Evolutionary conservation across 2,329 filamentous ascomycete genomes (phyloP), one percentile per base, ranked within the genome.

Genomic region (Ramularia endophylla): DNA sequence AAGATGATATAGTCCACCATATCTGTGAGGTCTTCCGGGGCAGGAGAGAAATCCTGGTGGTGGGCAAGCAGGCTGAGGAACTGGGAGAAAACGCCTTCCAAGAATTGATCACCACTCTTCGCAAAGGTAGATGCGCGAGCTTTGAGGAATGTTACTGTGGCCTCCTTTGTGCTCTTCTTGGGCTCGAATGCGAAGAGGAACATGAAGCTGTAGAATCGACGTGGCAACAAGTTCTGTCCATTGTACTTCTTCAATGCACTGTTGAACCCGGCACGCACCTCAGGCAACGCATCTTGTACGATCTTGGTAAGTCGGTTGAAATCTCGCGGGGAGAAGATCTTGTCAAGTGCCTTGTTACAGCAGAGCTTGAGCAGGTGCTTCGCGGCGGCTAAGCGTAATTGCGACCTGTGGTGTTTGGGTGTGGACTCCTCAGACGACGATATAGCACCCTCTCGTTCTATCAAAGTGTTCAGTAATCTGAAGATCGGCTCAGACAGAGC

Each of bases 171-270:
- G 12, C 78, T 75, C n/a, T 68, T 61, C 27, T 80, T 76, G 0
- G 90, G 92, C 65, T 98, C 92, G 60, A 92, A 95, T 1, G 92
- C 90, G 22, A 88, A 83, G 31, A 97, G 69, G 68, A 95, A 97
- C 5, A 94, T 74, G 29, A 95, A 82, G 0, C 87, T 85, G 63
- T 94, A 92, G 72, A 94, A 98, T 8, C 90, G 81, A 9, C 75
- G 70, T 1, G 79, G 74, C 2, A 94, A 73, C 52, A 75, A 80
- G 41, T 76, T 77, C 39, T 83, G 78, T 8, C 85, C 84, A 4
- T 97, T 77, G 57, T 94, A 90, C 65, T 94, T 95, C 65, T 94
- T 92, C 29, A 98, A 70, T 54, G 89, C 88, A 56, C 81, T 80
- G 39, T 92, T 74, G 56, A 98, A 97, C 2, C 77, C 78, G 34